Base-by-base conservation (phyloP, 495 filamentous ascomycete species). In the Physcia stellaris region DNA sequence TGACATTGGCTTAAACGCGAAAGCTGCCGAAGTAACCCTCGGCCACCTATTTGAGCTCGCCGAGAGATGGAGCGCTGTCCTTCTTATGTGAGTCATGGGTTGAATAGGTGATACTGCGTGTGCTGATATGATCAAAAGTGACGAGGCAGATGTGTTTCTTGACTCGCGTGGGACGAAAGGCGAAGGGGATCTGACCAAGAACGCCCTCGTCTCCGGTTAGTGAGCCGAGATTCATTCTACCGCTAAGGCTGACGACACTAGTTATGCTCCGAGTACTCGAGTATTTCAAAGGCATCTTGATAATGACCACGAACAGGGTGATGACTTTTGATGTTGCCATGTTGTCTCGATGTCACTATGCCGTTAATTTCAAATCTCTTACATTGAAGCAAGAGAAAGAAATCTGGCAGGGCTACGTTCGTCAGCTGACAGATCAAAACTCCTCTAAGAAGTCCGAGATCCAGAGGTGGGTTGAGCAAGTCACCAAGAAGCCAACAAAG, bases 301-400 rank as follows among this genome's bases (percentile, higher is more conserved):
- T 38, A 11, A 38, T 38, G 35, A 38, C 35, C 10, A 38, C 35
- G 7, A 38, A 38, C 19, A 6, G 35, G 15, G 22, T 38, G 10
- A 38, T 30, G 16, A 30, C 35, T 21, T 30, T 38, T 19, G 35
- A 38, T 17, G 15, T 12, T 21, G 35, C 35, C 9, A n/a, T 38
- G 12, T n/a, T 12, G 17, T 30, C 17, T 10, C 35, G 35, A 11
- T 12, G 10, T 19, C 35, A 38, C 19, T 35, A 35, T 19, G 51
- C 49, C 21, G 50, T 68, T 7, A 52, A 60, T 35, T 35, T 35
- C 17, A 35, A 35, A 17, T 10, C 32, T 10, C 32, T 35, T 17
- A 19, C 11, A n/a, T 10, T n/a, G 9, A n/a, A 17, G 7, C 12
- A n/a, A n/a, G 17, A n/a, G 10, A 9, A 35, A 17, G 17, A 35